These are phyloP conservation scores for Microthyrium microscopicum DNA, from an alignment of 2,329 filamentous ascomycete genomes.

Conservation along the genomic window DNA sequence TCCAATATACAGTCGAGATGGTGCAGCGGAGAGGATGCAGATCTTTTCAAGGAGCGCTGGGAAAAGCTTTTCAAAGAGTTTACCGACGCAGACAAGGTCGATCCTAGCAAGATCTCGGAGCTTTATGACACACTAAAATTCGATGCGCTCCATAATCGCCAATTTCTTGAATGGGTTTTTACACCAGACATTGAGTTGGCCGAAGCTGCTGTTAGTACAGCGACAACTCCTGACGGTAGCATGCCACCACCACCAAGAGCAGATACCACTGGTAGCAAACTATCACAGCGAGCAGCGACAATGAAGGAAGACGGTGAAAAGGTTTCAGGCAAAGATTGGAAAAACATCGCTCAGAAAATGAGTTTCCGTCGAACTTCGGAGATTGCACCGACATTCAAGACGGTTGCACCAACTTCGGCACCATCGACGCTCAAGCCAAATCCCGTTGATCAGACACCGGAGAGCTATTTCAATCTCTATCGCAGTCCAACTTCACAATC, in stretches of 20 bases:
- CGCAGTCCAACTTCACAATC: conserved; percentile 46
- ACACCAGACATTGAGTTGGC: conserved; percentile 69
- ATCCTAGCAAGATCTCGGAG: conserved; percentile 96
- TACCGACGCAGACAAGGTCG: conserved; percentile 90
- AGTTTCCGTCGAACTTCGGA: conserved; percentile 38
- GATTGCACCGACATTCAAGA: background rate
- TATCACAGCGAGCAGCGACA: background rate
- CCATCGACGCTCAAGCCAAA: background rate
- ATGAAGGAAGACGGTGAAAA: background rate
- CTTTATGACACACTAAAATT: conserved; percentile 99
- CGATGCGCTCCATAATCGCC: conserved; percentile 88
- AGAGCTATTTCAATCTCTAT: conserved; percentile 79
- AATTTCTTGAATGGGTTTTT: conserved; percentile 95
- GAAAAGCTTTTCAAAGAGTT: conserved; percentile 97
- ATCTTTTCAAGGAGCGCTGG: conserved; percentile 46
- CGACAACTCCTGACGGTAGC: background rate
- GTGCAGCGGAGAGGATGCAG: conserved; percentile 77
- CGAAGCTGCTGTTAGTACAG: conserved; percentile 1
- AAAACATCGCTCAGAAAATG: conserved; percentile 31
- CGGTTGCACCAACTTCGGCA: background rate
- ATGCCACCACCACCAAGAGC: background rate
- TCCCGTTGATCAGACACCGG: conserved; percentile 22
- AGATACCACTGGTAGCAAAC: background rate
- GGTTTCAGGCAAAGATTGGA: background rate
- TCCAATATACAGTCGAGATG: conserved; percentile 65